Percentiles rank a stretch among this genome's conserved stretches.
Evolutionary conservation across 768 basidiomycete species (phyloP).

Genomic region (Leccinum subgranulosum): DNA sequence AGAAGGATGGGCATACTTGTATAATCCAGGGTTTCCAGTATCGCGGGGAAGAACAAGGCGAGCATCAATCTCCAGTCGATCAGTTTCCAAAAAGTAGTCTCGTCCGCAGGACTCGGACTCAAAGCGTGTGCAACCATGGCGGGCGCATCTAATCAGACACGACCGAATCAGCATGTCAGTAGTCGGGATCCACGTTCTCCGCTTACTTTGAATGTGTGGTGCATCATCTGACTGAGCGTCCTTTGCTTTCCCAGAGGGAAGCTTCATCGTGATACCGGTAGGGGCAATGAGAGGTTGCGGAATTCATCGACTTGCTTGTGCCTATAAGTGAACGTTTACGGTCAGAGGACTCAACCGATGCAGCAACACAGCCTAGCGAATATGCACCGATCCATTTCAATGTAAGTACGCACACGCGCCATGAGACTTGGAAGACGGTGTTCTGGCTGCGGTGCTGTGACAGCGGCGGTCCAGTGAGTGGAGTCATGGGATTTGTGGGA

Average conservation of each 20-base stretch:
- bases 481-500: not conserved
- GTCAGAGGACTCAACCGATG: too few relatives aligned
- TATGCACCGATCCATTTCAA: not conserved
- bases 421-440: not conserved
- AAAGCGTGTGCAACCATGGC: not conserved
- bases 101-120: not conserved
- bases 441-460: not conserved
- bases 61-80: conserved; percentile 30
- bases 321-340: not conserved
- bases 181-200: not conserved
- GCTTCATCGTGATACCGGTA: conserved; percentile 3
- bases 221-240: not conserved
- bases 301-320: not conserved
- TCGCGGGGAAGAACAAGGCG: conserved; percentile 41
- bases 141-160: not conserved
- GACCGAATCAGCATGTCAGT: not conserved
- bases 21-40: conserved; percentile 37
- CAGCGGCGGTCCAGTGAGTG: not conserved
- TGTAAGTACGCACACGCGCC: not conserved
- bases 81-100: conserved; percentile 24
- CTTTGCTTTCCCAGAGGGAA: conserved; percentile 5
- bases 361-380: not conserved
- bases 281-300: not conserved
- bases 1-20: conserved; percentile 15
- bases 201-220: conserved; percentile 4